A percentile compares a stretch with the other conserved stretches of the same genome.
phyloP scores from a whole-genome alignment of 2,329 filamentous ascomycete genomes.

The Pseudogymnoascus sp. region DNA sequence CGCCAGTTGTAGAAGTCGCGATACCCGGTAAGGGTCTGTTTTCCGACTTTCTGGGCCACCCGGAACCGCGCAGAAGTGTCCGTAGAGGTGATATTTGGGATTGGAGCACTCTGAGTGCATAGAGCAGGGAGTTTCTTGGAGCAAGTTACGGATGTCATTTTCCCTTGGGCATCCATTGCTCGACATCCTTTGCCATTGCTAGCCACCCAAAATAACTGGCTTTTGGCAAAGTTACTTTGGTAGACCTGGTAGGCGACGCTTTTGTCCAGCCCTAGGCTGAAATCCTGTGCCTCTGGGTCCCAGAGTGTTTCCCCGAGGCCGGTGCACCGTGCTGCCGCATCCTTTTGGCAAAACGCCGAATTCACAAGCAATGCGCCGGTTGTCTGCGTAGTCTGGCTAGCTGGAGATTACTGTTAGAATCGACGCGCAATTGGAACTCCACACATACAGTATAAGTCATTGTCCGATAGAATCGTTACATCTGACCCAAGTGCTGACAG shows the following conservation, averaged over 20 bases:
- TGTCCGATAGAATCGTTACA: constrained; percentile 13
- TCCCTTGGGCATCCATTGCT: constrained; percentile 19
- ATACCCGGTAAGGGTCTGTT: constrained; percentile 41
- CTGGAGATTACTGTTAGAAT: background rate
- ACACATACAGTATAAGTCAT: constrained; percentile 12
- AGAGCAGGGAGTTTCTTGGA: constrained; percentile 37
- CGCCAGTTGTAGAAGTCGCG: constrained; percentile 44
- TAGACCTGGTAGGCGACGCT: constrained; percentile 17
- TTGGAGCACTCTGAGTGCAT: constrained; percentile 40
- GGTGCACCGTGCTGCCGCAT: background rate
- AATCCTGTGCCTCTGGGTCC: constrained; percentile 5
- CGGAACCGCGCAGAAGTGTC: constrained; percentile 31
- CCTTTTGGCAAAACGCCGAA: background rate
- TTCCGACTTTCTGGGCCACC: constrained; percentile 33
- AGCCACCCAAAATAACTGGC: constrained; percentile 21
- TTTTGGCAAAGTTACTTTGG: constrained; percentile 15
- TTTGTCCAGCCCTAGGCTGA: constrained; percentile 12
- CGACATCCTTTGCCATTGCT: constrained; percentile 8
- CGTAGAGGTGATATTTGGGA: constrained; percentile 25
- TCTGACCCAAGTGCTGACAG: constrained; percentile 1
- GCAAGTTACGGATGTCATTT: constrained; percentile 26
- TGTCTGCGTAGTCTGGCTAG: background rate
- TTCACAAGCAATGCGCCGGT: background rate
- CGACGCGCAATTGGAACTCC: background rate
- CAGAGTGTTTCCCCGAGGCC: background rate